Base-by-base conservation (phyloP, 306 rosid genomes). In the Heteromeles arbutifolia region DNA sequence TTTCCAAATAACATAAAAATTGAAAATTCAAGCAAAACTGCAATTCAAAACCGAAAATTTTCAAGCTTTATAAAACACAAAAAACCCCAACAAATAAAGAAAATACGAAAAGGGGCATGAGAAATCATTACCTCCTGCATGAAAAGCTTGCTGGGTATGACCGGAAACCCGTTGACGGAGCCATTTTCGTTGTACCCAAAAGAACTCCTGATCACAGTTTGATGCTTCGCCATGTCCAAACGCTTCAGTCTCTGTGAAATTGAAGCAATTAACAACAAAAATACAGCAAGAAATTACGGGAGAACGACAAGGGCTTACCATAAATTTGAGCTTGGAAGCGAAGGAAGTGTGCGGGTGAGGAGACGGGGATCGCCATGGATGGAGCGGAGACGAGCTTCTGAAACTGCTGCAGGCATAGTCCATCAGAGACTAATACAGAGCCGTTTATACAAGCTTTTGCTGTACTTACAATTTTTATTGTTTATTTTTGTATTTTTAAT, bases 131-230 rank as follows among this genome's bases (percentile, higher is more conserved):
- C 99, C 99, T 96, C 99, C 54, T 90, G 89, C 85, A 84, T 74
- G 77, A 96, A 96, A 80, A 92, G 92, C 77, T 88, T 90, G 82
- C 86, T 90, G 82, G 98, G 91, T 61, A 89, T 81, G 66, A 77
- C 62, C 28, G 89, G 85, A 78, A 86, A 84, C 28, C 92, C 94
- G 67, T 89, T 82, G 63, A 77, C 66, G 43, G 91, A 77, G 76
- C 83, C 86, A 81, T 82, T 82, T 79, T 78, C 93, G 61, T 85
- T 88, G 25, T 85, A 82, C 66, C 90, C 93, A 83, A 84, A 81
- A 85, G 82, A 77, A 61, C 85, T 92, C 66, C 88, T 84, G n/a
- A 83, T 85, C 65, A 84, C 67, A 26, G 78, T 63, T 32, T 84
- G 88, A 80, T 84, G 83, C 84, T 84, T 85, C 70, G 56, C 74